A percentile compares a stretch with the other conserved stretches of the same genome.
These are phyloP conservation scores for Cryptococcus neoformans DNA, from an alignment of 1,284 basidiomycete genomes.

Conservation along the genomic window DNA sequence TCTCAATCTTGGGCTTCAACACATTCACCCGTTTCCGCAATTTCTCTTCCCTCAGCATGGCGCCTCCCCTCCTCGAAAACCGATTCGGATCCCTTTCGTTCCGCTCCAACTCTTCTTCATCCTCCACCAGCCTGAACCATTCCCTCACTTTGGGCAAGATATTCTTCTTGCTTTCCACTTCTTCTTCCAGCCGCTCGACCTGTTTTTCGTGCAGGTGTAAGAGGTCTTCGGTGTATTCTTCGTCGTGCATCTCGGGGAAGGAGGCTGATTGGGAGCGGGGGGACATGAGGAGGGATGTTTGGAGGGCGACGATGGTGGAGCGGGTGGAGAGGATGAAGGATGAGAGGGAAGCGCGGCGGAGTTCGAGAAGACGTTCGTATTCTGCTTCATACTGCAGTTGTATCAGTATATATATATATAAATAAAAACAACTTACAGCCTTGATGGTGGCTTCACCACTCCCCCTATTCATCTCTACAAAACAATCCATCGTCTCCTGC, in stretches of 20 bases:
- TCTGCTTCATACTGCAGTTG: slow-evolving; percentile 71
- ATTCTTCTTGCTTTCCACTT: slow-evolving; percentile 70
- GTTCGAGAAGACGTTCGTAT: slow-evolving; percentile 80
- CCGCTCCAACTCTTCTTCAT: slow-evolving; percentile 78
- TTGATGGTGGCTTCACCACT: slow-evolving; percentile 37
- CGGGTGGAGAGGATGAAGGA: slow-evolving; percentile 80
- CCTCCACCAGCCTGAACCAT: slow-evolving; percentile 88
- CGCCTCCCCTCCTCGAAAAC: slow-evolving; percentile 58
- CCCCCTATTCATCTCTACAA: slow-evolving; percentile 46
- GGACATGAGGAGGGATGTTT: slow-evolving; percentile 83
- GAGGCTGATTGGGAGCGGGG: slow-evolving; percentile 55
- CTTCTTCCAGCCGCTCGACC: slow-evolving; percentile 73
- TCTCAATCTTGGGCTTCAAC: slow-evolving; percentile 93
- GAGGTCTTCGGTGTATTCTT: slow-evolving; percentile 87
- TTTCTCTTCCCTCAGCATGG: slow-evolving; percentile 89
- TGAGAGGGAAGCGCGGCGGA: slow-evolving; percentile 84
- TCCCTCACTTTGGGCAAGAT: slow-evolving; percentile 75
- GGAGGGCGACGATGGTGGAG: slow-evolving; percentile 73
- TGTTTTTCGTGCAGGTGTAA: slow-evolving; percentile 85
- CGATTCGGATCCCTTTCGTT: slow-evolving; percentile 41
- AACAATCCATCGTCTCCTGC: slow-evolving; percentile 41
- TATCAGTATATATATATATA: no score
- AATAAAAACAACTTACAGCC: no score
- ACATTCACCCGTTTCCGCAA: slow-evolving; percentile 93
- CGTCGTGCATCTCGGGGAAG: slow-evolving; percentile 75